Evolutionary conservation across 164 flowering plant species (phyloP).

Genomic region (Saururus chinensis): DNA sequence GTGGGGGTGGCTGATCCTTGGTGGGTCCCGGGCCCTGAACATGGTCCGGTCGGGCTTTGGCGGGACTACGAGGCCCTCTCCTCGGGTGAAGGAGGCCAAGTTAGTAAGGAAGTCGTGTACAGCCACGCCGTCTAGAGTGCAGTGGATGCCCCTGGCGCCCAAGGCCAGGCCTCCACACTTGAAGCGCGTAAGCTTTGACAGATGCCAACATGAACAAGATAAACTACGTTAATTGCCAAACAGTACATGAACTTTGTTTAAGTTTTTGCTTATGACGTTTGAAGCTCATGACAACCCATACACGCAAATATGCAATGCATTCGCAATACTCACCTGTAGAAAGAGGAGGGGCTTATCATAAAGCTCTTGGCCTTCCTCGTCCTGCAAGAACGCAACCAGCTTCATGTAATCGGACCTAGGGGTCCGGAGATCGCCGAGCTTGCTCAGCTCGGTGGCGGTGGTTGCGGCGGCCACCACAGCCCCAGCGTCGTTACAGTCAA

Average conservation of each 20-base stretch:
- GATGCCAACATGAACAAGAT: no score
- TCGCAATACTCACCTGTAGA: not conserved
- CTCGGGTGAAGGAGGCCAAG: conserved; percentile 41
- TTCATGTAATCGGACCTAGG: conserved; percentile 32
- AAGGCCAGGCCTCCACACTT: conserved; percentile 75
- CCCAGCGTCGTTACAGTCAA: conserved; percentile 55
- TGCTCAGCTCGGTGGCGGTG: conserved; percentile 32
- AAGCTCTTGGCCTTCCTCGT: not conserved
- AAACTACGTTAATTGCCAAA: no score
- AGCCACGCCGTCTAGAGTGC: conserved; percentile 44
- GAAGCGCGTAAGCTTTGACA: conserved; percentile 44
- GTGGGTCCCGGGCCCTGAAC: conserved; percentile 58
- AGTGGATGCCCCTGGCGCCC: conserved; percentile 45
- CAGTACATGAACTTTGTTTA: no score
- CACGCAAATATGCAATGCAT: no score
- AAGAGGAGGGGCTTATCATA: not conserved
- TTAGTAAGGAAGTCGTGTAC: conserved; percentile 47
- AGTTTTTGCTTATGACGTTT: no score
- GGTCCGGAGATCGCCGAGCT: conserved; percentile 49
- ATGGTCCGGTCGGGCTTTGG: conserved; percentile 51
- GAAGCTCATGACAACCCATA: no score
- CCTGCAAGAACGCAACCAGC: not conserved
- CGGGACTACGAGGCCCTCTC: conserved; percentile 21
- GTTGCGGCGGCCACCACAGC: conserved; percentile 41
- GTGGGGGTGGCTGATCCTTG: conserved; percentile 48